Base-by-base conservation (phyloP, 352 stramenopile species). In the Lagenidium sp. region DNA sequence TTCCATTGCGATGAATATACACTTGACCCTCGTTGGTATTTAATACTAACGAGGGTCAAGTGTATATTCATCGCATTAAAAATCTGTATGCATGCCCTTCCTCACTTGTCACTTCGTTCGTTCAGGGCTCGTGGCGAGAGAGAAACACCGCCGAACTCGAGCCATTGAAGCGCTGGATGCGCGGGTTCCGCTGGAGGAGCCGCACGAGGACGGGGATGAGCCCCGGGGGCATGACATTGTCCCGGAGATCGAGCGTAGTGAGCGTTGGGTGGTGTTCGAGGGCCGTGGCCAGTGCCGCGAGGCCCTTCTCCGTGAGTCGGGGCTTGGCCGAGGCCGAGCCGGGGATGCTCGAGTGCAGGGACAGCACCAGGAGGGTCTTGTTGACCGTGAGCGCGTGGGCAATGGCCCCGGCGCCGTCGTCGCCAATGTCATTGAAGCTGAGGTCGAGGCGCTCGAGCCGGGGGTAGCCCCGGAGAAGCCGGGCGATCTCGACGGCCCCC, bases 351-450 rank as follows among this genome's bases (percentile, higher is more conserved):
- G 68, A 78, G 26, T 74, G 71, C 25, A 82, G 30, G 15, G 62
- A 65, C 10, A 88, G 44, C 4, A 54, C 56, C n/a, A 44, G 43
- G 12, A 88, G 54, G 1, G 72, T 76, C 0, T 44, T 41, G 34
- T 88, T 88, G 5, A 47, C 29, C 2, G 21, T 29, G 11, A 89
- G 35, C 8, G 66, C 63, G 13, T 80, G 57, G 1, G 63, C 69
- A 1, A 89, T 31, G 2, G 41, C 60, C 10, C 51, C 34, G 1
- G 61, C 65, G 8, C 76, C 76, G 16, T 39, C 30, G 44, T 89
- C 68, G 1, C 70, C 68, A 46, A 89, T 85, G 41, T 75, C 68
- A 43, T 89, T 89, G 46, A 80, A 76, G 46, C 76, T 85, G 19
- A 89, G n/a, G 29, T 86, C 65, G 6, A 89, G 49, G 7, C 65